phyloP scores from a whole-genome alignment of 441 rosid genomes.

The Raphanus hybrid region DNA sequence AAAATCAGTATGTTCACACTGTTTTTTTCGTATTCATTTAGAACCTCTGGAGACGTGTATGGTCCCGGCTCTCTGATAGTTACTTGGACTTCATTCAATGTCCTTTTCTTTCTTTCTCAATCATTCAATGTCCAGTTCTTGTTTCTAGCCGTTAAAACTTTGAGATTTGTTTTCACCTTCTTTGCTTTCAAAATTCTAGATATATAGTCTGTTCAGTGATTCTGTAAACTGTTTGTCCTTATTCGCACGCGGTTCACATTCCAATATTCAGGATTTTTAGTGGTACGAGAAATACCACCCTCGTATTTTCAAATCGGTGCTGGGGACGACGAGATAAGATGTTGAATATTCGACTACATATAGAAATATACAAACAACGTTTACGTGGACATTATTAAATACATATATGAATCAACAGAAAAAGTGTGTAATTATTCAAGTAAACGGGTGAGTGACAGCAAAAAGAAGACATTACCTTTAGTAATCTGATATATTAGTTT shows the following conservation, averaged over 20 bases:
- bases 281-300: slow-evolving; percentile 26
- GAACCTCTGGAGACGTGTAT: not conserved
- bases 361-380: not conserved
- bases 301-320: slow-evolving; percentile 15
- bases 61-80: slow-evolving; percentile 26
- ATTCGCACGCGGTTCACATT: slow-evolving; percentile 3
- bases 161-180: slow-evolving; percentile 12
- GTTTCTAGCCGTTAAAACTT: slow-evolving; percentile 7
- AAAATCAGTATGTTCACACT: not conserved
- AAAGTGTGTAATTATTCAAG: not conserved
- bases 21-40: not conserved
- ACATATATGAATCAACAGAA: not conserved
- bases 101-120: not conserved
- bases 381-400: not conserved
- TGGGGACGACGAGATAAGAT: slow-evolving; percentile 23
- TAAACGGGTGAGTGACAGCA: slow-evolving; percentile 1
- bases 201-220: not conserved
- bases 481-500: not conserved
- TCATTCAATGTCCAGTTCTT: slow-evolving; percentile 28
- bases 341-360: slow-evolving; percentile 19
- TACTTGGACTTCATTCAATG: slow-evolving; percentile 23
- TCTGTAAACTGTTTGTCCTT: slow-evolving; percentile 19
- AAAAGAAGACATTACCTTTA: not conserved
- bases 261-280: slow-evolving; percentile 11
- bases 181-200: not conserved